These are phyloP conservation scores for Nicotiana undulata DNA, from an alignment of 257 asterid genomes.

Conservation along the genomic window DNA sequence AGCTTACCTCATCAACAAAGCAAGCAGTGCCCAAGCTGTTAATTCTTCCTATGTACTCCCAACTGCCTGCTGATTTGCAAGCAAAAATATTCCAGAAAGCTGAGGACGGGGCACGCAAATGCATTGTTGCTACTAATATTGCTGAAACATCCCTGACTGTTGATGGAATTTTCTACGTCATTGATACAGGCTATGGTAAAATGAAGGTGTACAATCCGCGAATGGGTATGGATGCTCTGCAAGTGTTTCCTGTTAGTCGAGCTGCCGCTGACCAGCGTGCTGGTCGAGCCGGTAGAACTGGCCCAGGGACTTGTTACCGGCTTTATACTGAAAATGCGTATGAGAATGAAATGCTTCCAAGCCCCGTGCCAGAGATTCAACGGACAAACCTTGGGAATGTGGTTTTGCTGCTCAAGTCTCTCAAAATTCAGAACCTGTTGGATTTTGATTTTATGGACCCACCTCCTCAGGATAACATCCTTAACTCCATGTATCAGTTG, in stretches of 20 bases:
- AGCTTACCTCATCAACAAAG: slow-evolving; percentile 53
- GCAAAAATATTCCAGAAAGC: slow-evolving; percentile 92
- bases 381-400: slow-evolving; percentile 95
- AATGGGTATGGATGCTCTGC: slow-evolving; percentile 99
- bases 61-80: slow-evolving; percentile 95
- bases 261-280: slow-evolving; percentile 98
- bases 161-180: slow-evolving; percentile 86
- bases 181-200: slow-evolving; percentile 88
- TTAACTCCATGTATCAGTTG: slow-evolving; percentile 89
- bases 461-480: slow-evolving; percentile 93
- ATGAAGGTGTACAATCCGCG: slow-evolving; percentile 96
- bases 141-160: slow-evolving; percentile 96
- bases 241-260: slow-evolving; percentile 91
- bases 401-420: slow-evolving; percentile 78
- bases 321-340: slow-evolving; percentile 83
- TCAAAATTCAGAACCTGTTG: slow-evolving; percentile 68
- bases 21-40: slow-evolving; percentile 72
- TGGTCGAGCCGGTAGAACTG: slow-evolving; percentile 98
- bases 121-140: slow-evolving; percentile 91
- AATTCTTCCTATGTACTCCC: slow-evolving; percentile 95
- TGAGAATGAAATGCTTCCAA: slow-evolving; percentile 75
- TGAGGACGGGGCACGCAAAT: slow-evolving; percentile 92
- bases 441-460: slow-evolving; percentile 98
- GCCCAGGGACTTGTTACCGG: slow-evolving; percentile 96
- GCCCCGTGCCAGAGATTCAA: slow-evolving; percentile 95